These are phyloP conservation scores for Hericium rajendrae DNA, from an alignment of 768 basidiomycete species.

Conservation along the genomic window DNA sequence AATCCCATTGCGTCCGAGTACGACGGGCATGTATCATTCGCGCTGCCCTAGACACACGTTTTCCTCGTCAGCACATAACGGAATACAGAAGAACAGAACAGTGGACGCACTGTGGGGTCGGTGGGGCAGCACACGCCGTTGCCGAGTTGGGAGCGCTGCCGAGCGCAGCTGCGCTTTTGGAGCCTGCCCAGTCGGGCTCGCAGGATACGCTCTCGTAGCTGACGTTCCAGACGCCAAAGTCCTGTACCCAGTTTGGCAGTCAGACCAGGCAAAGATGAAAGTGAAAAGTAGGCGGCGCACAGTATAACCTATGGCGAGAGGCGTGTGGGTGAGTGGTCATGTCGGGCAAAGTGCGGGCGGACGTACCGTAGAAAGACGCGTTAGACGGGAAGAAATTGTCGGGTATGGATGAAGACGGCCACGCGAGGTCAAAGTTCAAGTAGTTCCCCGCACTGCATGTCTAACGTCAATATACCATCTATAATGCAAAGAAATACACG, in stretches of 20 bases:
- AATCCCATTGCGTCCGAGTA: conserved; percentile 59
- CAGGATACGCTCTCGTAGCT: conserved; percentile 62
- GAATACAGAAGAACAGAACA: neutral
- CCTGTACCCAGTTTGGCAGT: conserved; percentile 28
- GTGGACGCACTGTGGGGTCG: conserved; percentile 43
- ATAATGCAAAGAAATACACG: conserved; percentile 43
- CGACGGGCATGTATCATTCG: conserved; percentile 49
- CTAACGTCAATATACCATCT: conserved; percentile 34
- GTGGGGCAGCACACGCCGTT: conserved; percentile 64
- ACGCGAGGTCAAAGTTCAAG: conserved; percentile 80
- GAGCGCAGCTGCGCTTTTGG: conserved; percentile 45
- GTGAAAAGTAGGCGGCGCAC: no score
- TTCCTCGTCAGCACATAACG: neutral
- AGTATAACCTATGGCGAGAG: conserved; percentile 24
- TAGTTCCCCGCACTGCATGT: conserved; percentile 48
- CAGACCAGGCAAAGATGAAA: no score
- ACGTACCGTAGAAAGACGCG: conserved; percentile 36
- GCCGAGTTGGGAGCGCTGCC: conserved; percentile 56
- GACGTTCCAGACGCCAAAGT: conserved; percentile 84
- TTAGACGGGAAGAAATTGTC: conserved; percentile 69
- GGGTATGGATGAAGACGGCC: conserved; percentile 60
- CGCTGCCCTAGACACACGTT: conserved; percentile 3
- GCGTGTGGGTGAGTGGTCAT: neutral
- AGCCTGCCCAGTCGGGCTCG: conserved; percentile 53
- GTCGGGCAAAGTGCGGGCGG: no score